Conservation (phyloP, 2,329 filamentous ascomycete species). For the Verticillium tricorpus region DNA sequence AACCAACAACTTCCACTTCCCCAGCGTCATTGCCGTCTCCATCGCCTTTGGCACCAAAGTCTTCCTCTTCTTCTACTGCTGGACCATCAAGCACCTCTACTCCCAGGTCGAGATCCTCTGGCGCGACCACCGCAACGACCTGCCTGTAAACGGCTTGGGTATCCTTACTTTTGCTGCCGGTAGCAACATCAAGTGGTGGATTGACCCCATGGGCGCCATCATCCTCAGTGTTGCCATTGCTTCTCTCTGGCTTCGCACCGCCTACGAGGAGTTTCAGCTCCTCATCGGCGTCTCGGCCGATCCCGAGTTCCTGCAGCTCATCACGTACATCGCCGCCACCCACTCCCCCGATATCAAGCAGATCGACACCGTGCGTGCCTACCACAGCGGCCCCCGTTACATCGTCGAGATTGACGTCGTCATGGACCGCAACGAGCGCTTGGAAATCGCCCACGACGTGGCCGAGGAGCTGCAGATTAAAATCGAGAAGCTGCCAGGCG, state of each 20-base stretch:
- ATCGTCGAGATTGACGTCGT: slow-evolving; percentile 97
- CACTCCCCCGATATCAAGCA: slow-evolving; percentile 76
- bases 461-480: slow-evolving; percentile 94
- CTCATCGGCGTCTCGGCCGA: slow-evolving; percentile 86
- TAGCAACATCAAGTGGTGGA: slow-evolving; percentile 85
- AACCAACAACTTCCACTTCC: slow-evolving; percentile 67
- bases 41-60: slow-evolving; percentile 86
- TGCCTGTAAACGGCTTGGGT: slow-evolving; percentile 94
- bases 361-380: slow-evolving; percentile 93
- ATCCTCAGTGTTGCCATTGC: slow-evolving; percentile 75
- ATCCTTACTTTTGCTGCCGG: slow-evolving; percentile 89
- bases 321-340: slow-evolving; percentile 88
- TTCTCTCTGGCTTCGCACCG: slow-evolving; percentile 76
- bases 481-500: slow-evolving; percentile 83
- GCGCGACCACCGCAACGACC: slow-evolving; percentile 95
- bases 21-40: slow-evolving; percentile 79
- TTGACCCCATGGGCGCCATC: slow-evolving; percentile 90
- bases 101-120: slow-evolving; percentile 87
- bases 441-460: slow-evolving; percentile 83
- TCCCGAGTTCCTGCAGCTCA: slow-evolving; percentile 82
- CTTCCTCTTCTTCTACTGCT: slow-evolving; percentile 83
- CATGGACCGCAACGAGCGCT: slow-evolving; percentile 71
- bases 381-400: slow-evolving; percentile 82
- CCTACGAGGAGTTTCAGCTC: slow-evolving; percentile 83
- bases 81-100: slow-evolving; percentile 84